Evolutionary conservation across 371 early-diverging fungal species (phyloP), one percentile per base, ranked within the genome.

Genomic region (Entomophthora muscae): DNA sequence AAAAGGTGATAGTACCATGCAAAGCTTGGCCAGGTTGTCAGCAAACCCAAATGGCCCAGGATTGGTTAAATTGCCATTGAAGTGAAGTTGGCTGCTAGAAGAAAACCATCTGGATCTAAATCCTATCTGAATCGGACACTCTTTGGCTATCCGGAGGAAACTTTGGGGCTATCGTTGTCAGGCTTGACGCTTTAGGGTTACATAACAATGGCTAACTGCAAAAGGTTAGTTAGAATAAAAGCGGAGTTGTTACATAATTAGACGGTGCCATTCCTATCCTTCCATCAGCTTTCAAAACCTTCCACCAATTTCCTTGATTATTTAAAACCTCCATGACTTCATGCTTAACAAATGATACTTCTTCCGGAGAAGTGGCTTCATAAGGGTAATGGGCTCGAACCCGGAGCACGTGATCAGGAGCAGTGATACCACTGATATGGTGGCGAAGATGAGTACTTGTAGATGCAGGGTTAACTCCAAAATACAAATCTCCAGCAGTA

Each of bases 271-370:
- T 93, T 64, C 96, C 96, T 17, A 81, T 71, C 7, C 78, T 68
- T 22, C 93, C 93, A 67, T 91, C 86, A 53, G 74, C 71, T 64
- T 84, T 85, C 64, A 83, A 81, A 51, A 89, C 95, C 72, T 89
- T 86, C 95, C 95, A 95, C 95, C 95, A 95, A 67, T 92, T 90
- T 70, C 95, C 95, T 72, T 86, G 83, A 68, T 81, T 88, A 71
- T 93, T 92, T 30, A 89, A 69, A 64, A 96, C 83, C 29, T 90
- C 90, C 69, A 96, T 71, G 0, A 79, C 63, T 61, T 95, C 93
- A 66, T 85, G 88, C 78, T 93, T 93, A n/a, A 68, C 67, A 70
- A 95, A 91, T 1, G 86, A 84, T 5, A 96, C 71, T 72, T 96
- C 97, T 72, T 96, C 96, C 52, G 88, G 87, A 0, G 86, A 80